Evolutionary conservation across 225 moss, liverwort and hornwort genomes (phyloP), one percentile per base, ranked within the genome.

Genomic region (Pleurozium schreberi): DNA sequence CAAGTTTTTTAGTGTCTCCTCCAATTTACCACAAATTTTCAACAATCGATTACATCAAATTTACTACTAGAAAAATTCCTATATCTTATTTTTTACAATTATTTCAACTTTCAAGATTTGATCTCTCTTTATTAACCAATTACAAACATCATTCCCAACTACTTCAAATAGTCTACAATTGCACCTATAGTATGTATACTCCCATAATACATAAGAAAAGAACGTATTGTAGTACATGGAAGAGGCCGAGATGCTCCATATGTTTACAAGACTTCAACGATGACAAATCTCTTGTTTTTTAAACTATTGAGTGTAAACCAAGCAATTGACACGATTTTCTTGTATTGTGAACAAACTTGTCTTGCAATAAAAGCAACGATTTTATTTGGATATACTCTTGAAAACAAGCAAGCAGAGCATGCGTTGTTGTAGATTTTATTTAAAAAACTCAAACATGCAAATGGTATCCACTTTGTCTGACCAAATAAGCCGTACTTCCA

Each of bases 261-360:
- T 75, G 5, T 34, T 76, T 36, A 33, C 5, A 52, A 34, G 22
- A 22, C 49, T 76, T 36, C 2, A 14, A 0, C 36, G 20, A 49
- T 33, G 12, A 19, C 6, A 31, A 75, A 47, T 6, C 18, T 30
- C 18, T 1, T 1, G 0, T 10, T 9, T 45, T 43, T 45, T 28
- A 28, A 43, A 31, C 4, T 33, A 33, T 33, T 4, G 0, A 33
- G 0, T 0, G 1, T 30, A 50, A 75, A 31, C 33, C 20, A 49
- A 75, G 2, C 11, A 75, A 75, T 49, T 4, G 1, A 75, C 7
- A 31, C 4, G 0, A 75, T 75, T 49, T 1, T 4, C 4, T 45
- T 49, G 7, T 75, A 49, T 43, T 75, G 20, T 34, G 3, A 75
- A 19, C 13, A 75, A 75, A 50, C 21, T 75, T 19, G 50, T 50